These are phyloP conservation scores for Trichosanthes cucumerina DNA, from an alignment of 306 rosid genomes.

Conservation along the genomic window DNA sequence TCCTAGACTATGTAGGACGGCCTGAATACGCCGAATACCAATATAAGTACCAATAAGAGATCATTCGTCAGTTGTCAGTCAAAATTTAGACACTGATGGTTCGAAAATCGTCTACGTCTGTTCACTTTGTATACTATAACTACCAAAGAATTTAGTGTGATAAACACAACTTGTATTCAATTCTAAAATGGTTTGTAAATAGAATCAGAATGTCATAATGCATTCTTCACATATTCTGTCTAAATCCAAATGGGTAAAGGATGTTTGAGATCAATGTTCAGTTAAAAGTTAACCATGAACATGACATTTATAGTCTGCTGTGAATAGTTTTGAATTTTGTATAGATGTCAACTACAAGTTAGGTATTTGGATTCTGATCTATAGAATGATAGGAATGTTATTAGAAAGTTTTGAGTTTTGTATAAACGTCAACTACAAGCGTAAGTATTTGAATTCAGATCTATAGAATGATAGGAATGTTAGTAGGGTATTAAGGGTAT, in stretches of 20 bases:
- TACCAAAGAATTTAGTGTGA: not conserved
- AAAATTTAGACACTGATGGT: not conserved
- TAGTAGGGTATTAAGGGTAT: no score
- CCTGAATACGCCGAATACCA: constrained; percentile 18
- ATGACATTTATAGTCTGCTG: not conserved
- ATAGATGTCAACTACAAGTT: not conserved
- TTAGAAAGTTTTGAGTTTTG: no score
- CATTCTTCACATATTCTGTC: not conserved
- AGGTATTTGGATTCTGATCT: not conserved
- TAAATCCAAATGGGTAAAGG: not conserved
- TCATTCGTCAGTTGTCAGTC: not conserved
- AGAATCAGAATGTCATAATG: not conserved
- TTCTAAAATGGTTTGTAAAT: not conserved
- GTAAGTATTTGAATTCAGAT: not conserved
- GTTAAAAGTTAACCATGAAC: not conserved
- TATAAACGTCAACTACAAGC: no score
- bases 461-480: not conserved
- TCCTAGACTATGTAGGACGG: constrained; percentile 53
- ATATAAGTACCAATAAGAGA: not conserved
- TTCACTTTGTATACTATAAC: not conserved
- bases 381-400: not conserved
- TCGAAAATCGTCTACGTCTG: not conserved
- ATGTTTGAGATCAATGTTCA: not conserved
- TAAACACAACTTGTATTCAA: constrained; percentile 2
- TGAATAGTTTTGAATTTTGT: not conserved